phyloP scores from a whole-genome alignment of 208 protist species.

The Leishmania lainsoni region DNA sequence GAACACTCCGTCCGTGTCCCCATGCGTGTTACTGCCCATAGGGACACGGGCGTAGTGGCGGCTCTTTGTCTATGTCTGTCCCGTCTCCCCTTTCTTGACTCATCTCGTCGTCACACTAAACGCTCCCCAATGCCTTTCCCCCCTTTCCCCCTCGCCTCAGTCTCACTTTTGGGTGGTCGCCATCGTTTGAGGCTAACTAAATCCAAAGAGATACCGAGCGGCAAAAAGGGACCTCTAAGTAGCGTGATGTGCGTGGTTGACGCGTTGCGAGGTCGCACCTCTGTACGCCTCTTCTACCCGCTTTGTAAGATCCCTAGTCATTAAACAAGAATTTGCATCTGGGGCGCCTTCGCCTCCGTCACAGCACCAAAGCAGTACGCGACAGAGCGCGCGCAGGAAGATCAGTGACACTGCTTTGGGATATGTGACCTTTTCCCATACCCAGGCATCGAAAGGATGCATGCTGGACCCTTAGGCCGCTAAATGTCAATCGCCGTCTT shows the following conservation, averaged over 20 bases:
- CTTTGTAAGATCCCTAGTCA: not conserved
- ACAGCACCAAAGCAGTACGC: not conserved
- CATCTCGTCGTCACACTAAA: not conserved
- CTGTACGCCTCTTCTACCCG: not conserved
- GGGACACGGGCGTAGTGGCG: not conserved
- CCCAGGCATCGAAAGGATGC: not conserved
- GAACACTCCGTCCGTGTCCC: not conserved
- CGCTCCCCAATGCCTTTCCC: not conserved
- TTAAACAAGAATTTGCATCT: not conserved
- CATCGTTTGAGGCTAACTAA: slow-evolving; percentile 2
- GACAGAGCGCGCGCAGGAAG: not conserved
- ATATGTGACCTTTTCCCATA: not conserved
- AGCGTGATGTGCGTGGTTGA: not conserved
- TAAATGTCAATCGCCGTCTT: not conserved
- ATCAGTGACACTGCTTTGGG: not conserved
- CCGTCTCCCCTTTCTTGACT: not conserved
- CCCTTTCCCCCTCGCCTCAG: not conserved
- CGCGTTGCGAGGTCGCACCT: not conserved
- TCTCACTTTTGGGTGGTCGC: not conserved
- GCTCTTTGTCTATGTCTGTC: not conserved
- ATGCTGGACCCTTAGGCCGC: not conserved
- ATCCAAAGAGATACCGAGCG: not conserved
- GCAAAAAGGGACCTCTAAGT: not conserved
- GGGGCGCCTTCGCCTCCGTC: not conserved
- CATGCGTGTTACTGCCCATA: not conserved